These are phyloP conservation scores for Phytophthora tubulina DNA, from an alignment of 352 stramenopile species.

Conservation along the genomic window DNA sequence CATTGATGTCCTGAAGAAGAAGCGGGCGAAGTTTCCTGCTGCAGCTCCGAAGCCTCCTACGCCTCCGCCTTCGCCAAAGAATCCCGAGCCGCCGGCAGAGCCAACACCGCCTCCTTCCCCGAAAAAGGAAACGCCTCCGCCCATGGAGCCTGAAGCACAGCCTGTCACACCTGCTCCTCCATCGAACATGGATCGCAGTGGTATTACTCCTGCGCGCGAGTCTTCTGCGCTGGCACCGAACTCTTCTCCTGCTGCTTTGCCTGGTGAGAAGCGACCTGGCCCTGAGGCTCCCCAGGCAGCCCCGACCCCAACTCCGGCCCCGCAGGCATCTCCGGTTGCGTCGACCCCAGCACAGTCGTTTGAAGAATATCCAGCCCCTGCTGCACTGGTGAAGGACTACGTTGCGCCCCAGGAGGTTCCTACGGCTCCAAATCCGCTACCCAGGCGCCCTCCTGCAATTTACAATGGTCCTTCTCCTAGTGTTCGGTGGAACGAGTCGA, in stretches of 20 bases:
- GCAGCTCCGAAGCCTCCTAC: constrained; percentile 39
- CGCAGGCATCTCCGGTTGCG: constrained; percentile 24
- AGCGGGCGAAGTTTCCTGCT: constrained; percentile 64
- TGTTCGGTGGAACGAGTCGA: constrained; percentile 29
- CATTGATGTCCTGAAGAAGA: constrained; percentile 84
- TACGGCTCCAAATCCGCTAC: constrained; percentile 25
- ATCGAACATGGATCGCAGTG: constrained; percentile 46
- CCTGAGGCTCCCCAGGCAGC: constrained; percentile 15
- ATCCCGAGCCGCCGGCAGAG: constrained; percentile 43
- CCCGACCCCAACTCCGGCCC: constrained; percentile 9
- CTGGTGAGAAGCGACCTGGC: constrained; percentile 36
- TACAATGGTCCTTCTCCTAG: constrained; percentile 48
- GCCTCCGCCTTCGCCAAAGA: constrained; percentile 44
- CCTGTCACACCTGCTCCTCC: constrained; percentile 35
- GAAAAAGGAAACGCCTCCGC: constrained; percentile 30
- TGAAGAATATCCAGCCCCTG: constrained; percentile 23
- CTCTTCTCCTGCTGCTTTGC: constrained; percentile 61
- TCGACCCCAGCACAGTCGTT: constrained; percentile 23
- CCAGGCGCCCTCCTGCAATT: constrained; percentile 42
- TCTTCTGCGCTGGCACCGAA: constrained; percentile 38
- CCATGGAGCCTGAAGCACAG: constrained; percentile 26
- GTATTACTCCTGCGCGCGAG: constrained; percentile 31
- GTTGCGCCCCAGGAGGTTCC: constrained; percentile 21
- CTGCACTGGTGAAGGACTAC: constrained; percentile 32
- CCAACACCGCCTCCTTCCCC: constrained; percentile 35